Percentiles rank a stretch among this genome's conserved stretches.
phyloP scores from a whole-genome alignment of 345 rosid species.

The Populus alba region DNA sequence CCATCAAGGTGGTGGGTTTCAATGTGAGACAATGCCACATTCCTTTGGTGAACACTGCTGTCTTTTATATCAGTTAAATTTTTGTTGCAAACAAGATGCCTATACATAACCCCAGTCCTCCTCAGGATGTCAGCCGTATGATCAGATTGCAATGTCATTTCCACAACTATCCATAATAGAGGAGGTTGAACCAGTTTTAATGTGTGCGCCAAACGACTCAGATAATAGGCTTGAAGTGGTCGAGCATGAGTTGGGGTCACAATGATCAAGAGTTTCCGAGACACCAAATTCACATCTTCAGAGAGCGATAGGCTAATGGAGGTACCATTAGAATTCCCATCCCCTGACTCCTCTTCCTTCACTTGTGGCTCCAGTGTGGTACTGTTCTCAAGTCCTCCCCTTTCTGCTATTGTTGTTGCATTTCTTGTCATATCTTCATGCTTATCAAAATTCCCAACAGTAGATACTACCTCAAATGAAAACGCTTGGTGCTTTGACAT shows the following conservation, averaged over 20 bases:
- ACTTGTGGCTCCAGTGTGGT: slow-evolving; percentile 17
- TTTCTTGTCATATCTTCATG: slow-evolving; percentile 18
- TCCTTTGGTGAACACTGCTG: slow-evolving; percentile 51
- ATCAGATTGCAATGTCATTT: slow-evolving; percentile 50
- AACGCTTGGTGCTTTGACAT: slow-evolving; percentile 36
- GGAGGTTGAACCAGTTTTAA: slow-evolving; percentile 52
- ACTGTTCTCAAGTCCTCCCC: slow-evolving; percentile 7
- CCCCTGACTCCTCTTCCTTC: slow-evolving; percentile 15
- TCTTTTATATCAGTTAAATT: slow-evolving; percentile 48
- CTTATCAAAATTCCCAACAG: slow-evolving; percentile 17
- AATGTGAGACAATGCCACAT: slow-evolving; percentile 59
- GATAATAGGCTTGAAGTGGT: slow-evolving; percentile 45
- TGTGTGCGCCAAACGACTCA: slow-evolving; percentile 49
- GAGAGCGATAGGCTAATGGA: slow-evolving; percentile 14
- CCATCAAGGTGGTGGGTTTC: slow-evolving; percentile 62
- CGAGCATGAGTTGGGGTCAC: slow-evolving; percentile 48
- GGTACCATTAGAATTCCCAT: slow-evolving; percentile 1
- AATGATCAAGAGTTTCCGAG: slow-evolving; percentile 49
- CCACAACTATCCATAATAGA: slow-evolving; percentile 67
- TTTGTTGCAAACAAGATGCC: slow-evolving; percentile 55
- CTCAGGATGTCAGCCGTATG: slow-evolving; percentile 54
- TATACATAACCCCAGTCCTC: slow-evolving; percentile 51
- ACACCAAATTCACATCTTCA: slow-evolving; percentile 19
- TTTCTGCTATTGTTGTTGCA: not conserved
- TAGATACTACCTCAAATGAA: slow-evolving; percentile 36